Evolutionary conservation across 2,329 filamentous ascomycete genomes (phyloP), one percentile per base, ranked within the genome.

Genomic region (Trichocomaceae sp.): DNA sequence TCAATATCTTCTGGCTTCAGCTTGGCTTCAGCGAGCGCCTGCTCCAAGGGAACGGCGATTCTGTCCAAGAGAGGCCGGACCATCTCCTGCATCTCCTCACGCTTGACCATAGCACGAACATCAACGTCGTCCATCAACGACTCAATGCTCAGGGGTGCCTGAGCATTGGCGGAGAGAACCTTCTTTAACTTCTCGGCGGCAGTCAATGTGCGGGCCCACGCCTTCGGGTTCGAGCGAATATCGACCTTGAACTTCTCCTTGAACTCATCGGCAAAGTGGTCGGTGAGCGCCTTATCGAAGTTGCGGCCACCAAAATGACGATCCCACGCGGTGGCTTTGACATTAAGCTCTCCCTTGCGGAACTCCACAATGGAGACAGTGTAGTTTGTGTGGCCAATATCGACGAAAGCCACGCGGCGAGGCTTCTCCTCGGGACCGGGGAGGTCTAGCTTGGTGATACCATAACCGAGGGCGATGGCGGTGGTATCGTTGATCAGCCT

Each of bases 101-200:
- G 87, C 72, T 92, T 96, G 68, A 99, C 81, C 81, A 95, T 87
- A 58, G 87, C 79, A 52, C 83, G 83, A 37, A 96, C 93, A 71
- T 99, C 93, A 59, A 96, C 79, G 71, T 99, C 93, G 75, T 97
- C 95, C 91, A 99, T 97, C 64, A 99, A 80, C 35, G 91, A 96
- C 79, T 99, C 93, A 67, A 99, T 95, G 80, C 91, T 97, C 73
- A 99, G 76, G 49, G 92, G 90, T 17, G 92, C 90, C 69, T 87
- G 83, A 64, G 91, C 87, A 78, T 97, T 97, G 70, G 93, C 93
- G 35, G 92, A 97, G 55, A 99, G 80, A 54, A 97, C 86, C 84
- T 97, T 97, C 86, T 99, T 99, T 70, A 95, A 78, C 82, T 96
- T 96, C 82, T 99, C 93, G 54, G 91, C 90, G 55, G 88, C 90